Conservation (phyloP, 2,329 filamentous ascomycete genomes). For the Hypomyces rosellus region DNA sequence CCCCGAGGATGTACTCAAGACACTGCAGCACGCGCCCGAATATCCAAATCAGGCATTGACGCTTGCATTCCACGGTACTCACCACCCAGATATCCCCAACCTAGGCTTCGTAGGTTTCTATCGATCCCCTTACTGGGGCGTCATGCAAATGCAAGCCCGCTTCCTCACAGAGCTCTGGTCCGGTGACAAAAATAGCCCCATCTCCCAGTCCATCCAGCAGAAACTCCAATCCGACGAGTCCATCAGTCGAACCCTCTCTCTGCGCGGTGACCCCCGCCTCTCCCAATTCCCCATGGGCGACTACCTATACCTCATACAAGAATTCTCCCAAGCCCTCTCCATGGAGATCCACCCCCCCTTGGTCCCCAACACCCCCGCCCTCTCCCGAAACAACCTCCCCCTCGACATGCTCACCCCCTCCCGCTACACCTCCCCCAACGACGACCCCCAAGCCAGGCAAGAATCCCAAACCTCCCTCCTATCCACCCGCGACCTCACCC, state of each 20-base stretch:
- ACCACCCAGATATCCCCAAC: constrained; percentile 53
- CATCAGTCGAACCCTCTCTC: constrained; percentile 38
- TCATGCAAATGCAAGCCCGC: constrained; percentile 80
- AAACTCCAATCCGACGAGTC: constrained; percentile 41
- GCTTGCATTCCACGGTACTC: constrained; percentile 60
- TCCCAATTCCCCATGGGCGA: constrained; percentile 81
- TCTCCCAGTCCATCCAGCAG: constrained; percentile 24
- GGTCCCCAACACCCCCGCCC: constrained; percentile 16
- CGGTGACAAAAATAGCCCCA: constrained; percentile 13
- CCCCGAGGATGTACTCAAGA: constrained; percentile 45
- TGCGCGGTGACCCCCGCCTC: constrained; percentile 46
- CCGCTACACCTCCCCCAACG: constrained; percentile 40
- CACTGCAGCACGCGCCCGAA: constrained; percentile 50
- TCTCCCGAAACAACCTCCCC: constrained; percentile 36
- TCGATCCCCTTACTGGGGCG: constrained; percentile 76
- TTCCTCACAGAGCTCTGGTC: constrained; percentile 59
- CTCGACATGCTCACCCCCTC: constrained; percentile 53
- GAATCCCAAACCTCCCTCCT: constrained; percentile 39
- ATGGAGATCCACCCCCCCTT: constrained; percentile 38
- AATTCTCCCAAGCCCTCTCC: constrained; percentile 54
- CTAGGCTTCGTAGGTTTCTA: constrained; percentile 81
- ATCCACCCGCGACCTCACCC: constrained; percentile 38
- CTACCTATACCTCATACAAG: constrained; percentile 69
- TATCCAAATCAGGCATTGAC: constrained; percentile 56
- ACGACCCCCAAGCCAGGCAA: constrained; percentile 28